Percentiles rank a stretch among this genome's conserved stretches.
Evolutionary conservation across 73 alveolate genomes (phyloP).

Genomic region (Stentor roeselii): DNA sequence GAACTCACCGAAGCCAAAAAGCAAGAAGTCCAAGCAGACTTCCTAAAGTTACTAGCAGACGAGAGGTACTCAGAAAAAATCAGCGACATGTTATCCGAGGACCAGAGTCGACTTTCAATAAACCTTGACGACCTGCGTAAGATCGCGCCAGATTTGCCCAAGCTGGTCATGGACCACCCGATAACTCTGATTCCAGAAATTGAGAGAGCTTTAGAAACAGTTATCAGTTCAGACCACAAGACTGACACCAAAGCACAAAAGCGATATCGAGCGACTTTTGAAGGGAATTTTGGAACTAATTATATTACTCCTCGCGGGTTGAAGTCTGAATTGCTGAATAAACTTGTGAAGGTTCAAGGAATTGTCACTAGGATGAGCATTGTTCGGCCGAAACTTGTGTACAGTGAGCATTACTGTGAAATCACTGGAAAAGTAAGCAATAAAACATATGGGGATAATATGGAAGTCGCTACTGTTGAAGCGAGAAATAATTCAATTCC

Average conservation of each 20-base stretch:
- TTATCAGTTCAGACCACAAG: neutral
- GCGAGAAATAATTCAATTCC: conserved; percentile 74
- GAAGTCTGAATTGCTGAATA: conserved; percentile 71
- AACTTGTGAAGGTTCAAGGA: conserved; percentile 90
- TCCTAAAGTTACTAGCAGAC: neutral
- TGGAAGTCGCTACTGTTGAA: conserved; percentile 37
- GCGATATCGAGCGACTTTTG: conserved; percentile 33
- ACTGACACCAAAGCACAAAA: neutral
- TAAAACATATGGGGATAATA: conserved; percentile 73
- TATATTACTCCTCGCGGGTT: conserved; percentile 96
- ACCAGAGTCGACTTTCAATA: neutral
- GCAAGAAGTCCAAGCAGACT: neutral
- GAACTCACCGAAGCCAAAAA: neutral
- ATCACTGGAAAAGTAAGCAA: conserved; percentile 71
- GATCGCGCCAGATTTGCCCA: neutral
- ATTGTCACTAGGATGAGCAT: conserved; percentile 93
- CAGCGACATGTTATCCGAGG: conserved; percentile 7
- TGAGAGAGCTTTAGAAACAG: conserved; percentile 4
- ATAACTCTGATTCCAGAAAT: neutral
- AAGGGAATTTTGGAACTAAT: conserved; percentile 92
- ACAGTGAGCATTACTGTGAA: conserved; percentile 88
- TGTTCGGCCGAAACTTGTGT: conserved; percentile 83
- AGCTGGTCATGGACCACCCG: neutral
- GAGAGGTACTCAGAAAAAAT: neutral
- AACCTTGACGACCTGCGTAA: conserved; percentile 5